Evolutionary conservation across 345 rosid species (phyloP).

Genomic region (Citrus trifoliata): DNA sequence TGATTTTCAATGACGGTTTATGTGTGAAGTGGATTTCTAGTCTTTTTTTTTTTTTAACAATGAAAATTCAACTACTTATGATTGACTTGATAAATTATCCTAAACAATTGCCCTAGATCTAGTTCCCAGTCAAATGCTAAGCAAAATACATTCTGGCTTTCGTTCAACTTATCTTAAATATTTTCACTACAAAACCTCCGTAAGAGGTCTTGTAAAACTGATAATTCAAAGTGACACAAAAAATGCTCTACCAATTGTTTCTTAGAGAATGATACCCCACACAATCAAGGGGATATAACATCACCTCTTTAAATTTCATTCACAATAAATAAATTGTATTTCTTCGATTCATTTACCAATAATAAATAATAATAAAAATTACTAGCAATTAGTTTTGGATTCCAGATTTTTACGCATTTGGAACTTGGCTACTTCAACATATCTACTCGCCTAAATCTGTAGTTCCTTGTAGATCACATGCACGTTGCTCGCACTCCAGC

Average conservation of each 20-base stretch:
- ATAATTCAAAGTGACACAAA: not conserved
- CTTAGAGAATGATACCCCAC: not conserved
- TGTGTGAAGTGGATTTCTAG: not conserved
- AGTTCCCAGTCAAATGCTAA: not conserved
- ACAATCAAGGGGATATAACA: not conserved
- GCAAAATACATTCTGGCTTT: not conserved
- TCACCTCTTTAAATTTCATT: not conserved
- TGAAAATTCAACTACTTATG: not conserved
- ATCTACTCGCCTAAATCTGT: conserved; percentile 12
- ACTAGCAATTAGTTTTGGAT: not conserved
- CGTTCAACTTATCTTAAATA: not conserved
- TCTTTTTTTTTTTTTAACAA: not conserved
- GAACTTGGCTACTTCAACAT: not conserved
- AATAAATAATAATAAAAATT: not conserved
- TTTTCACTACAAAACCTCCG: not conserved
- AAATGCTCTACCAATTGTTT: not conserved
- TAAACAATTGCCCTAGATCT: not conserved
- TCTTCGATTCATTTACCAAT: not conserved
- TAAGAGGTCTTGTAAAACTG: not conserved
- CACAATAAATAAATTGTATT: not conserved
- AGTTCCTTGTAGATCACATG: conserved; percentile 79
- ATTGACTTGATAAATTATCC: not conserved
- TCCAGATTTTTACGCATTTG: not conserved
- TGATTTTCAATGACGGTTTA: not conserved
- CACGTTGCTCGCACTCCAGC: conserved; percentile 83